Evolutionary conservation across 345 rosid genomes (phyloP).

Genomic region (Eucalyptus cloeziana): DNA sequence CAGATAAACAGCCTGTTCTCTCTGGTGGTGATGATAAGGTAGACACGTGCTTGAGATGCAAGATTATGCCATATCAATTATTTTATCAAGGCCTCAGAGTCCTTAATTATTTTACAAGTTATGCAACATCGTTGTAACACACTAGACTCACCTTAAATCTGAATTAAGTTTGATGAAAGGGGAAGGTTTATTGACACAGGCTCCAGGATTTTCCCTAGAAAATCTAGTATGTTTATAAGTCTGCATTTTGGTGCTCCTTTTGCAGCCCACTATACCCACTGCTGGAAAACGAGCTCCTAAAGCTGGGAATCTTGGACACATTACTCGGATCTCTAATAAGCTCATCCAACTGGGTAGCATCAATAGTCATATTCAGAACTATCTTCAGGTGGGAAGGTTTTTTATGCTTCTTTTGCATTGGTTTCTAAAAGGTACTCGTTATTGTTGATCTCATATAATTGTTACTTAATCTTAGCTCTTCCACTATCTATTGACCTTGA

Average conservation of each 20-base stretch:
- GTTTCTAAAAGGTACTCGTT: background rate
- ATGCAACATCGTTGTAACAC: background rate
- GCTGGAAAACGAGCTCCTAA: slow-evolving; percentile 68
- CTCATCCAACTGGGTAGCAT: slow-evolving; percentile 62
- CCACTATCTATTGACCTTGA: background rate
- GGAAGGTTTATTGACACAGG: background rate
- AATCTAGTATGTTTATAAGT: background rate
- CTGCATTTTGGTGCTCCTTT: background rate
- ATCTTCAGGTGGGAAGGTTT: slow-evolving; percentile 56
- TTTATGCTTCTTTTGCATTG: background rate
- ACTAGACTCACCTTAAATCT: background rate
- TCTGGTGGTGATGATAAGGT: slow-evolving; percentile 35
- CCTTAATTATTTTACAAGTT: background rate
- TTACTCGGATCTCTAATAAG: slow-evolving; percentile 75
- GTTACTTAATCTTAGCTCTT: background rate
- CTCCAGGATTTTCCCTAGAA: background rate
- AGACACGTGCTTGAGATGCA: background rate
- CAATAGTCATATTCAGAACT: slow-evolving; percentile 40
- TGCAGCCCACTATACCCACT: slow-evolving; percentile 75
- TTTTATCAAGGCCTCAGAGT: background rate
- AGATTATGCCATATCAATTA: background rate
- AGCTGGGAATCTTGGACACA: slow-evolving; percentile 84
- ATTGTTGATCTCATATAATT: background rate
- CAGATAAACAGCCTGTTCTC: slow-evolving; percentile 58
- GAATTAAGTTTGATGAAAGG: background rate